Base-by-base conservation (phyloP, 208 protist species). In the Angomonas ambiguus region DNA sequence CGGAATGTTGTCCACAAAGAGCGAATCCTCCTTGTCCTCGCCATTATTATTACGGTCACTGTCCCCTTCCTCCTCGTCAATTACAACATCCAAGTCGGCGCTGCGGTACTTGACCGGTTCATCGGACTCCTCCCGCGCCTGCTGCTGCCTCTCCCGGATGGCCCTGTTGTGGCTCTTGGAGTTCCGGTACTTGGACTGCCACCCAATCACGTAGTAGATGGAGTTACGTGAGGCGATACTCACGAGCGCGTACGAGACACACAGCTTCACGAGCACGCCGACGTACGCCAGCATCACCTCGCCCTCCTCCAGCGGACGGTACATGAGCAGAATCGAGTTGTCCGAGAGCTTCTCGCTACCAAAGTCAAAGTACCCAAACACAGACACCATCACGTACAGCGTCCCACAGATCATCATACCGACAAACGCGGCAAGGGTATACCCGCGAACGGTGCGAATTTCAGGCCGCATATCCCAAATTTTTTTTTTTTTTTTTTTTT, bases 281-380 rank as follows among this genome's bases (percentile, higher is more conserved):
- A 86, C 59, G 67, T 80, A 86, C 16, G 71, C 76, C 18, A 84
- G 34, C 30, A 72, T 64, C 30, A 90, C 45, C 25, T 80, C 66
- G 6, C 28, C 56, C 30, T 88, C 79, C 3, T 76, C 34, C 13
- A 80, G 18, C 5, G 86, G 83, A 68, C 85, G 65, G 72, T 83
- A 90, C 62, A 78, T 71, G 18, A 63, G 69, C 31, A 92, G 62
- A 24, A 89, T 78, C 28, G 79, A 83, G 20, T 76, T 82, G 62
- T 59, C 51, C 0, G 53, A 53, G 32, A 76, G 71, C 11, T 71
- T 64, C 24, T 59, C 13, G 41, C 45, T 56, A 33, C 71, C 78
- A 72, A 93, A 93, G 61, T 90, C 80, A 48, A 86, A 67, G 70
- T 88, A 88, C 10, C 83, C 86, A 51, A 88, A 85, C 30, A 90